Conservation (phyloP, 352 stramenopile species). For the Elongisporangium undulatum region DNA sequence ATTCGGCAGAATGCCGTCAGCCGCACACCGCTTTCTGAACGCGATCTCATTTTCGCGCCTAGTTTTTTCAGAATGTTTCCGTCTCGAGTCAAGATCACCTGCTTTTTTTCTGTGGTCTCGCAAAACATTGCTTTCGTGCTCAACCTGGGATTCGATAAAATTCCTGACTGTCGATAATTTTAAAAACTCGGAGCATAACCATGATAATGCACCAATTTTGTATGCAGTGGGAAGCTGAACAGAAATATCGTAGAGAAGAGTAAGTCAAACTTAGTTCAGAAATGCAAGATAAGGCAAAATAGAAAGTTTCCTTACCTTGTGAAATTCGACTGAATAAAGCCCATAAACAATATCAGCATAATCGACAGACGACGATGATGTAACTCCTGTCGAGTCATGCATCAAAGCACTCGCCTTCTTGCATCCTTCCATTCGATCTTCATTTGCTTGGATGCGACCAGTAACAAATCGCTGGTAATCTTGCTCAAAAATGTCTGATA, state of each 20-base stretch:
- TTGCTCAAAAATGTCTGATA: slow-evolving; percentile 82
- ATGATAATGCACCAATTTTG: slow-evolving; percentile 61
- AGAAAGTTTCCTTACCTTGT: slow-evolving; percentile 27
- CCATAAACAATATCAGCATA: slow-evolving; percentile 65
- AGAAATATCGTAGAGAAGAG: not conserved
- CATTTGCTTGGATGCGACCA: slow-evolving; percentile 49
- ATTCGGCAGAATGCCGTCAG: slow-evolving; percentile 60
- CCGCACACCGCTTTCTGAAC: slow-evolving; percentile 55
- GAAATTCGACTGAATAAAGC: slow-evolving; percentile 66
- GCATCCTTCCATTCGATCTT: slow-evolving; percentile 48
- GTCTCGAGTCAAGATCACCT: slow-evolving; percentile 45
- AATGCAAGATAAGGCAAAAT: not conserved
- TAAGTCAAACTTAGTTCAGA: not conserved
- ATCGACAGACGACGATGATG: slow-evolving; percentile 23
- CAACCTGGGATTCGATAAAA: slow-evolving; percentile 24
- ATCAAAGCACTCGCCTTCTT: slow-evolving; percentile 31
- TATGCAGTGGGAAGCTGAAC: slow-evolving; percentile 42
- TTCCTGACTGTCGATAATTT: slow-evolving; percentile 48
- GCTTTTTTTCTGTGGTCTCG: slow-evolving; percentile 46
- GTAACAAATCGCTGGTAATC: slow-evolving; percentile 76
- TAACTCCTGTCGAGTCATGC: slow-evolving; percentile 10
- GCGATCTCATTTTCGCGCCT: slow-evolving; percentile 53
- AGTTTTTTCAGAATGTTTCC: slow-evolving; percentile 42
- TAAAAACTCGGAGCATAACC: slow-evolving; percentile 64
- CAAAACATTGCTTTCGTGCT: slow-evolving; percentile 51